Conservation (phyloP, 2,329 filamentous ascomycete genomes). For the Volutella citrinella region DNA sequence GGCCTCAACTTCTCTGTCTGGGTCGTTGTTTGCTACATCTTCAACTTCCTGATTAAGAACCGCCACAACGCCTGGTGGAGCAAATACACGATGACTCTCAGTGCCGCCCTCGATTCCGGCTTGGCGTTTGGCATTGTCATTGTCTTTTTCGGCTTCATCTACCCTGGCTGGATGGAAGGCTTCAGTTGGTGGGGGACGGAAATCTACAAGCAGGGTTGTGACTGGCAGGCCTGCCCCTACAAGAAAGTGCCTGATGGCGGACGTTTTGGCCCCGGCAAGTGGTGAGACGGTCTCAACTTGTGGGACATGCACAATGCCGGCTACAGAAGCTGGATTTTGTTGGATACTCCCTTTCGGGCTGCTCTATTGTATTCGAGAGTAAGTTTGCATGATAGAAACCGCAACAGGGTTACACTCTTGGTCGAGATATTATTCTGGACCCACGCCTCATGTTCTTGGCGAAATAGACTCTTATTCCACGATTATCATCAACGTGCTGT, state of each 20-base stretch:
- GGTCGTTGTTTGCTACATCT: slow-evolving; percentile 80
- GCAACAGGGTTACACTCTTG: too few species aligned
- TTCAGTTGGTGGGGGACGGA: slow-evolving; percentile 91
- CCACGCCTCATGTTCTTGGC: background rate
- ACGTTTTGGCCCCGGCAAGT: slow-evolving; percentile 63
- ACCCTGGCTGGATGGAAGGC: slow-evolving; percentile 68
- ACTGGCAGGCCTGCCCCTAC: slow-evolving; percentile 79
- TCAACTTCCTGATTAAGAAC: slow-evolving; percentile 73
- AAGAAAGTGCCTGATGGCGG: slow-evolving; percentile 59
- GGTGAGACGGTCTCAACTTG: too few species aligned
- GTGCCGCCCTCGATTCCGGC: slow-evolving; percentile 78
- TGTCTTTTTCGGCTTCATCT: slow-evolving; percentile 84
- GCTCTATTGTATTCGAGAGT: background rate
- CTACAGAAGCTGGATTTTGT: background rate
- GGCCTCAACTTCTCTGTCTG: slow-evolving; percentile 87
- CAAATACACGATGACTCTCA: slow-evolving; percentile 88
- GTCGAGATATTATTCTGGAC: too few species aligned
- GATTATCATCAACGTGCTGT: slow-evolving; percentile 7
- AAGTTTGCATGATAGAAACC: too few species aligned
- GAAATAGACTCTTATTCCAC: slow-evolving; percentile 17
- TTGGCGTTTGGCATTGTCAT: slow-evolving; percentile 79
- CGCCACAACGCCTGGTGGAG: slow-evolving; percentile 77
- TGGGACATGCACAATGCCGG: too few species aligned
- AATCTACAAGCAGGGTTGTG: slow-evolving; percentile 78
- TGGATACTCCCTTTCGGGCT: background rate